These are phyloP conservation scores for Iris pallida DNA, from an alignment of 116 monocot species.

Conservation along the genomic window DNA sequence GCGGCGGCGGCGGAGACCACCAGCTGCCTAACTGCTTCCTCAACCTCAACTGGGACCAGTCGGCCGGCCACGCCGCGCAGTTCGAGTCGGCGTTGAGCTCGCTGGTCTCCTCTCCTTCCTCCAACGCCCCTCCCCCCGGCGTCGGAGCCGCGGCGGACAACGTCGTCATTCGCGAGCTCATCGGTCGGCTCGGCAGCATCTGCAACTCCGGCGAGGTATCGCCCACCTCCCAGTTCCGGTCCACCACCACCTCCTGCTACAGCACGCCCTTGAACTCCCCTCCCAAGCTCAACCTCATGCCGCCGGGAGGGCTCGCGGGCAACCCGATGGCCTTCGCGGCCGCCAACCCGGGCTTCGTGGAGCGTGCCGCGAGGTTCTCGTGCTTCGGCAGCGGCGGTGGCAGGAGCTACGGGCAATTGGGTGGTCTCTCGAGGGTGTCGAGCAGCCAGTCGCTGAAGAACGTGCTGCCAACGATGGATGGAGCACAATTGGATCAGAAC, in stretches of 20 bases:
- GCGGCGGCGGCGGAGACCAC: neutral
- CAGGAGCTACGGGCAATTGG: slow-evolving; percentile 6
- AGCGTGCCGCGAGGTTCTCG: slow-evolving; percentile 11
- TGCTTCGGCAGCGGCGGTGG: slow-evolving; percentile 9
- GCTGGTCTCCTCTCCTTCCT: slow-evolving; percentile 31
- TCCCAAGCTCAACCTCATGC: slow-evolving; percentile 18
- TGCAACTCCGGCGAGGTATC: slow-evolving; percentile 27
- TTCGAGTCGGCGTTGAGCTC: slow-evolving; percentile 37
- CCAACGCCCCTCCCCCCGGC: slow-evolving; percentile 6
- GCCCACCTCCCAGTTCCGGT: slow-evolving; percentile 8
- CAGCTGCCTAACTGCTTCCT: slow-evolving; percentile 9
- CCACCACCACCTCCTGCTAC: slow-evolving; percentile 29
- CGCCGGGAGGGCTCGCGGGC: neutral
- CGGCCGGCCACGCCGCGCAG: slow-evolving; percentile 22
- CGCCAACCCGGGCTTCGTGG: slow-evolving; percentile 15
- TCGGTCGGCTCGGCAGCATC: slow-evolving; percentile 41
- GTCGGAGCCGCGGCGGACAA: slow-evolving; percentile 12
- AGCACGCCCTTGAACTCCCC: slow-evolving; percentile 46
- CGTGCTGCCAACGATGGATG: slow-evolving; percentile 1
- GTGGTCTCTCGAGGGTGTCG: neutral
- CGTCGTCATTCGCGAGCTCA: slow-evolving; percentile 31
- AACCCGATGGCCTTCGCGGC: slow-evolving; percentile 16
- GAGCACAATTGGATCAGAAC: neutral
- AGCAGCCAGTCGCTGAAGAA: slow-evolving; percentile 9
- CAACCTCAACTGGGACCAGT: slow-evolving; percentile 62